Evolutionary conservation across 2,329 filamentous ascomycete species (phyloP).

Genomic region (Xylariales sp.): DNA sequence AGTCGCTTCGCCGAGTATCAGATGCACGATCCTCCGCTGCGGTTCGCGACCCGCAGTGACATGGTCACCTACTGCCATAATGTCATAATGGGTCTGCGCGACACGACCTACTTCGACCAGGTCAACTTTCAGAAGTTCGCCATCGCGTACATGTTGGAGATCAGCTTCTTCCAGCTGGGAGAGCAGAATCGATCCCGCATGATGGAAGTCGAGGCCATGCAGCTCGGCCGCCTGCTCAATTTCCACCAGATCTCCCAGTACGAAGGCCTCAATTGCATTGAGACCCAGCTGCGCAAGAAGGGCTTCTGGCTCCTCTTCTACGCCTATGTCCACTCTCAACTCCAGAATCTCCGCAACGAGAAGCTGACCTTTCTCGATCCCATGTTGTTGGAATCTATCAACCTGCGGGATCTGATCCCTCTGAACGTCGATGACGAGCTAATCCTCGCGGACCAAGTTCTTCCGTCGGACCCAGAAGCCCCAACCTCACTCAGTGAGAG

Average conservation of each 20-base stretch:
- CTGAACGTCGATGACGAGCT: slow-evolving; percentile 1
- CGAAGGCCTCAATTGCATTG: slow-evolving; percentile 2
- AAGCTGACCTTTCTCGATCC: slow-evolving; percentile 4
- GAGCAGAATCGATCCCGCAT: slow-evolving; percentile 3
- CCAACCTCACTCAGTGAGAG: neutral
- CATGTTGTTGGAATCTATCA: neutral
- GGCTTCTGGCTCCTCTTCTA: slow-evolving; percentile 5
- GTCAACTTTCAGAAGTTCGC: slow-evolving; percentile 3
- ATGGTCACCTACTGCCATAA: neutral
- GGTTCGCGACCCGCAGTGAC: neutral
- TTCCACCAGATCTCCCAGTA: neutral
- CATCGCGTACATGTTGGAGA: neutral
- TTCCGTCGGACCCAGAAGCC: neutral
- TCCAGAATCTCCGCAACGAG: slow-evolving; percentile 3
- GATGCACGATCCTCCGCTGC: neutral
- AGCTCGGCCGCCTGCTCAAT: slow-evolving; percentile 1
- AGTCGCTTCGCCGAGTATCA: neutral
- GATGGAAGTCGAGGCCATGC: slow-evolving; percentile 1
- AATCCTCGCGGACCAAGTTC: neutral
- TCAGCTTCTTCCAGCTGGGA: slow-evolving; percentile 3
- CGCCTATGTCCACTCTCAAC: slow-evolving; percentile 3
- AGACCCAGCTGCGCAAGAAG: slow-evolving; percentile 1
- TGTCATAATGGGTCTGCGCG: slow-evolving; percentile 1
- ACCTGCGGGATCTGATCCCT: slow-evolving; percentile 2
- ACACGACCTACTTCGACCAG: slow-evolving; percentile 1